phyloP scores from a whole-genome alignment of 441 rosid species.

The Aquilaria agallochum region DNA sequence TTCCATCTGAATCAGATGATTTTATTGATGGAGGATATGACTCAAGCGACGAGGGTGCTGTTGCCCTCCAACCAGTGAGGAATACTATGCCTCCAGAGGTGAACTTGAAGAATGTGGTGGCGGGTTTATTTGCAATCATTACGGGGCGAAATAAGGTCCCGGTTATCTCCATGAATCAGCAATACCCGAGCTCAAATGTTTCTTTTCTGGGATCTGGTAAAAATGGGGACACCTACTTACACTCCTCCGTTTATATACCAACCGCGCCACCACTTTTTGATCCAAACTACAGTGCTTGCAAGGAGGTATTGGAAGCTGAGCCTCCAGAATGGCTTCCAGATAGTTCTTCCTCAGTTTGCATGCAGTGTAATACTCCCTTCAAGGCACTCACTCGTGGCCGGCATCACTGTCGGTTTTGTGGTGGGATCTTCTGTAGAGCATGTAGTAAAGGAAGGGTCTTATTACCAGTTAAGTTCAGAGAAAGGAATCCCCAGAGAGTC shows the following conservation, averaged over 20 bases:
- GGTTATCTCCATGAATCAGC: constrained; percentile 22
- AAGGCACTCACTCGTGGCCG: constrained; percentile 85
- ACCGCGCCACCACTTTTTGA: constrained; percentile 95
- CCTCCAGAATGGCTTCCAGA: constrained; percentile 98
- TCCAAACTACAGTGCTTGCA: constrained; percentile 49
- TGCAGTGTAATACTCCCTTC: constrained; percentile 82
- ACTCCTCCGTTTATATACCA: constrained; percentile 89
- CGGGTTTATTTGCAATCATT: constrained; percentile 73
- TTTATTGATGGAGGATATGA: constrained; percentile 53
- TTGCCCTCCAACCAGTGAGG: constrained; percentile 7
- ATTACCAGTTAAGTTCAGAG: constrained; percentile 79
- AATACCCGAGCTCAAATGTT: constrained; percentile 55
- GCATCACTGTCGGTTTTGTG: constrained; percentile 98
- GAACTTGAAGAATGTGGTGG: constrained; percentile 75
- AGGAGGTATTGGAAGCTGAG: constrained; percentile 74
- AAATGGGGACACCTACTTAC: constrained; percentile 73
- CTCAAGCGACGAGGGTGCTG: constrained; percentile 34
- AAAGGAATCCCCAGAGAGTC: constrained; percentile 89
- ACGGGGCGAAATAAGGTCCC: constrained; percentile 60
- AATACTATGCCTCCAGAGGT: constrained; percentile 50
- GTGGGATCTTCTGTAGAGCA: constrained; percentile 80
- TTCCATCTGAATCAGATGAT: constrained; percentile 47
- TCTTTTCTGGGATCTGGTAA: constrained; percentile 74
- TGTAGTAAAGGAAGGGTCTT: constrained; percentile 86
- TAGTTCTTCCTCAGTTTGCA: constrained; percentile 69